These are phyloP conservation scores for Blastomyces percursus DNA, from an alignment of 2,329 filamentous ascomycete species.

Conservation along the genomic window DNA sequence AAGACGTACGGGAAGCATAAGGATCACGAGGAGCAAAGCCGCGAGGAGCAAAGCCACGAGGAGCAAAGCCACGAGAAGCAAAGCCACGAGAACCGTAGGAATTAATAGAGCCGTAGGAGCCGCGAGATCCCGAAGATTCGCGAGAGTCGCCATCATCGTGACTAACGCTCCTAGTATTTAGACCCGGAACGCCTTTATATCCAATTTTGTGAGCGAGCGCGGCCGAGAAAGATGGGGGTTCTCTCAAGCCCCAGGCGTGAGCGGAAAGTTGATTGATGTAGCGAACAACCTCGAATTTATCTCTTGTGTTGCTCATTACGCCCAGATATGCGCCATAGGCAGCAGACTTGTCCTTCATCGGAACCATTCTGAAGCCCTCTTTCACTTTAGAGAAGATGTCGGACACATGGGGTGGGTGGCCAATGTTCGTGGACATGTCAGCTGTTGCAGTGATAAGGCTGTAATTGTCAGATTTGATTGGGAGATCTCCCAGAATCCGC, in stretches of 20 bases:
- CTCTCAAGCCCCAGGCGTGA: conserved; percentile 33
- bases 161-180: background rate
- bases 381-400: conserved; percentile 28
- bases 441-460: conserved; percentile 33
- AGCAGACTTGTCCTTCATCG: conserved; percentile 32
- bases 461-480: conserved; percentile 38
- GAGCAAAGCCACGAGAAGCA: background rate
- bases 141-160: background rate
- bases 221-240: background rate
- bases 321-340: conserved; percentile 47
- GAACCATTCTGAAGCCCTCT: conserved; percentile 15
- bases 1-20: background rate
- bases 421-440: conserved; percentile 25
- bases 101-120: background rate
- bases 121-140: background rate
- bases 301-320: background rate
- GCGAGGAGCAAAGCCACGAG: background rate
- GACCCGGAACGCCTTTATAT: background rate
- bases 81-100: background rate
- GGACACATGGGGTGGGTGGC: conserved; percentile 11
- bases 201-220: background rate
- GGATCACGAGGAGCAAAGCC: background rate
- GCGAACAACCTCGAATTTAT: conserved; percentile 2
- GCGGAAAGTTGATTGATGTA: conserved; percentile 20
- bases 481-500: conserved; percentile 43